Base-by-base conservation (phyloP, 1,284 basidiomycete species). In the Neolentinus lepideus region DNA sequence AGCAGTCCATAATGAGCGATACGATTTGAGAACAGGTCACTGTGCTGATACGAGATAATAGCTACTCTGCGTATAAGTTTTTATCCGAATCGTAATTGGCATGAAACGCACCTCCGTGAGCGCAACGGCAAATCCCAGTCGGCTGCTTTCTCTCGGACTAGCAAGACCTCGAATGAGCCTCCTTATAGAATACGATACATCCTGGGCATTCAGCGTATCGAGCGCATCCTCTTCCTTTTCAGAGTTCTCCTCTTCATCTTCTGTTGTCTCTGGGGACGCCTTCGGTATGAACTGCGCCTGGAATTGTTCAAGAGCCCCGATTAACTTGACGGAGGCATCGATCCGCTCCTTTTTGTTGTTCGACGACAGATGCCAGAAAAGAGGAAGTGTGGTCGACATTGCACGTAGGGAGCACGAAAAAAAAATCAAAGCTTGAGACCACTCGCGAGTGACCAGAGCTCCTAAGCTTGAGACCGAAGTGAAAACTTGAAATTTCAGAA, bases 331-430 rank as follows among this genome's bases (percentile, higher is more conserved):
- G 0, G 94, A 95, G 8, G 95, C 91, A 63, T 88, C 83, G 31
- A 98, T 66, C 3, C 95, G 85, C 57, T 91, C 87, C 56, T 86
- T 83, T 69, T 85, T 90, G 35, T 82, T 84, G 2, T 83, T 76
- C 2, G 90, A 92, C n/a, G 94, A 94, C 51, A 98, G 78, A 69
- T 94, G 79, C 94, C 94, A 98, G 79, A 94, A 98, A 51, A 97
- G 81, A 35, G 92, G 89, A 54, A 98, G 82, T 31, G 89, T 93
- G 35, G 88, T 91, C 33, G 86, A 80, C 88, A 91, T 92, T 4
- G 29, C 29, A 31, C 29, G 12, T 6, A 12, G 6, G 29, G 29
- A 31, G 29, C 29, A 12, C 6, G 29, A 31, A 31, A 31, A 12
- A 4, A 31, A 12, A 31, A 12, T 31, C 29, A 31, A 31, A 31